A percentile compares a stretch with the other conserved stretches of the same genome.
Conservation (phyloP, 345 rosid species). For the Hibiscus tridactylites region DNA sequence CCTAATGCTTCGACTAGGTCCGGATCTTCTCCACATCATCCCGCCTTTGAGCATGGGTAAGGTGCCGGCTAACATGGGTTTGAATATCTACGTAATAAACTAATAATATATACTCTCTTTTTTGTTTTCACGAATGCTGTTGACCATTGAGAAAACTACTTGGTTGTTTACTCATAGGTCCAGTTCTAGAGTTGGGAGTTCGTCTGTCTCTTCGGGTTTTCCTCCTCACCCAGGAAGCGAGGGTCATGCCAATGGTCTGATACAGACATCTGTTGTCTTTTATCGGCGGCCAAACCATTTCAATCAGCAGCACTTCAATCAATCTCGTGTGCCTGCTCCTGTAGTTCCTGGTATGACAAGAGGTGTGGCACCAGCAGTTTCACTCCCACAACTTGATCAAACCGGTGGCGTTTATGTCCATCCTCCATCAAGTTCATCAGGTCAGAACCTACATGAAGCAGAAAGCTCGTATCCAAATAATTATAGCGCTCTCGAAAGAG, state of each 20-base stretch:
- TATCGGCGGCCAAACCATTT: conserved; percentile 32
- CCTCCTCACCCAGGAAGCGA: conserved; percentile 37
- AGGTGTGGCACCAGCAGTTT: conserved; percentile 27
- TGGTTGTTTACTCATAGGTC: conserved; percentile 25
- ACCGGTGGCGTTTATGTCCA: conserved; percentile 34
- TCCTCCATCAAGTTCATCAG: conserved; percentile 37
- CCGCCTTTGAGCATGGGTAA: conserved; percentile 43
- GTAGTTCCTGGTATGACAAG: conserved; percentile 27
- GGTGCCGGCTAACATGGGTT: not conserved
- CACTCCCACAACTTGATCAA: conserved; percentile 27
- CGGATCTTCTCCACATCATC: conserved; percentile 36
- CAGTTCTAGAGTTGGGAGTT: conserved; percentile 34
- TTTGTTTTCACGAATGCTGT: too few relatives aligned
- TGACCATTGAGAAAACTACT: not conserved
- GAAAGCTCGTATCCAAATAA: conserved; percentile 17
- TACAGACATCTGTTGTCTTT: conserved; percentile 33
- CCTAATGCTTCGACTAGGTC: conserved; percentile 22
- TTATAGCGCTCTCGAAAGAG: conserved; percentile 29
- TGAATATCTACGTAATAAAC: not conserved
- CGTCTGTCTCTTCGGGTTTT: conserved; percentile 24
- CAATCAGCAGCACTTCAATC: conserved; percentile 21
- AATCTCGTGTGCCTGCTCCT: conserved; percentile 31
- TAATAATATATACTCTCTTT: too few relatives aligned
- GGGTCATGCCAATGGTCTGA: conserved; percentile 34
- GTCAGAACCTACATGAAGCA: conserved; percentile 32